A percentile compares a stretch with the other conserved stretches of the same genome.
Conservation (phyloP, 352 stramenopile species). For the Globisporangium sylvaticum region DNA sequence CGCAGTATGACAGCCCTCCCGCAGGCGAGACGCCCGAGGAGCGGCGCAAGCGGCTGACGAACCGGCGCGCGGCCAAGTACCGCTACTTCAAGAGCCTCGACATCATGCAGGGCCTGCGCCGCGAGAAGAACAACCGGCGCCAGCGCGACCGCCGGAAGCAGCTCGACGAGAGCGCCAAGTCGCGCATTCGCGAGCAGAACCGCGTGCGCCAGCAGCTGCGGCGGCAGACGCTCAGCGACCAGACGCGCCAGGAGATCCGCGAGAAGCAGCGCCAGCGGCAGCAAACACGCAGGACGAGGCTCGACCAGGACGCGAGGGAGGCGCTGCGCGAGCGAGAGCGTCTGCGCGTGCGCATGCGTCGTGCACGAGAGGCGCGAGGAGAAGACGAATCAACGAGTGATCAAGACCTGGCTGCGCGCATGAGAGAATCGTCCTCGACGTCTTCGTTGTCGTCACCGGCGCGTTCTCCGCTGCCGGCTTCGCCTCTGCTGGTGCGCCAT, state of each 20-base stretch:
- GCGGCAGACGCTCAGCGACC: slow-evolving; percentile 38
- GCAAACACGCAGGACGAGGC: slow-evolving; percentile 31
- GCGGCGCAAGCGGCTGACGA: slow-evolving; percentile 49
- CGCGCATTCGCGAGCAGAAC: slow-evolving; percentile 55
- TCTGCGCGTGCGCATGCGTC: slow-evolving; percentile 35
- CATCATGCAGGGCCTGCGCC: slow-evolving; percentile 23
- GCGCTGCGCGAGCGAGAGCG: slow-evolving; percentile 43
- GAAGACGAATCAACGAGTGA: neutral
- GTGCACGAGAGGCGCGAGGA: slow-evolving; percentile 19
- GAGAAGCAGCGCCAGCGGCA: slow-evolving; percentile 45
- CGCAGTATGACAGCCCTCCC: slow-evolving; percentile 39
- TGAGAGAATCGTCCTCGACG: neutral
- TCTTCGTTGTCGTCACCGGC: neutral
- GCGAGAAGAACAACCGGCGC: slow-evolving; percentile 36
- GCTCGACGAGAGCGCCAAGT: slow-evolving; percentile 34
- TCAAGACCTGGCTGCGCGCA: neutral
- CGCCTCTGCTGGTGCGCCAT: neutral
- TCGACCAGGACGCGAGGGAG: slow-evolving; percentile 39
- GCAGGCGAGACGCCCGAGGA: slow-evolving; percentile 38
- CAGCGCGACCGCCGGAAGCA: slow-evolving; percentile 44
- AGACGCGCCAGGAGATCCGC: slow-evolving; percentile 28
- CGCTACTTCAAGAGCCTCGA: slow-evolving; percentile 34
- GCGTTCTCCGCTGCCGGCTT: neutral
- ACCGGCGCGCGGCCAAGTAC: slow-evolving; percentile 68
- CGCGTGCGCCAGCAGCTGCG: slow-evolving; percentile 50